These are phyloP conservation scores for Ophiognomonia clavigignenti-juglandacearum DNA, from an alignment of 2,329 filamentous ascomycete genomes.

Conservation along the genomic window DNA sequence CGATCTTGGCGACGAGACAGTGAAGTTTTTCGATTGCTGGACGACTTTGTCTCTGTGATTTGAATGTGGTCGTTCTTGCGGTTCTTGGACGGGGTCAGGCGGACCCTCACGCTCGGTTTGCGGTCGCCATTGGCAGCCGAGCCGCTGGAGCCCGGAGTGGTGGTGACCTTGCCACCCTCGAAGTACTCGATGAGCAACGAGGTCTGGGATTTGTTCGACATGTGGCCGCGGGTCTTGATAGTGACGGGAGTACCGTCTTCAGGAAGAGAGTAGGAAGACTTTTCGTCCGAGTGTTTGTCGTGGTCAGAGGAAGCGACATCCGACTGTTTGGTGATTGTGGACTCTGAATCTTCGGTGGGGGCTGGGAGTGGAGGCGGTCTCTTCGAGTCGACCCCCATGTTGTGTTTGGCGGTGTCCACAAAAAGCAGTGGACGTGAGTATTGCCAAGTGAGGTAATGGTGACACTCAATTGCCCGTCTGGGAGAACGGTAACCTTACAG, in stretches of 20 bases:
- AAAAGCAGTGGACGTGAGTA: conserved; percentile 12
- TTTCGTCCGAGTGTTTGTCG: conserved; percentile 63
- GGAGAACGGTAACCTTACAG: conserved; percentile 6
- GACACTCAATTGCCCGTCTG: conserved; percentile 14
- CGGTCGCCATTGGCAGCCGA: conserved; percentile 45
- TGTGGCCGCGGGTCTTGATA: conserved; percentile 70
- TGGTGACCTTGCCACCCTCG: conserved; percentile 63
- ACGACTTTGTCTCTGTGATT: conserved; percentile 75
- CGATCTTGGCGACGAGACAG: conserved; percentile 41
- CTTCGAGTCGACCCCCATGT: conserved; percentile 52
- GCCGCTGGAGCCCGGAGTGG: conserved; percentile 41
- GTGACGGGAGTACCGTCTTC: conserved; percentile 89
- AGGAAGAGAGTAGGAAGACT: conserved; percentile 73
- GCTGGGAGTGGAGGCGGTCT: conserved; percentile 66
- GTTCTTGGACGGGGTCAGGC: conserved; percentile 74
- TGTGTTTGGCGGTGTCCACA: conserved; percentile 23
- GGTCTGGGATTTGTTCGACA: conserved; percentile 67
- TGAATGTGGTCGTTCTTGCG: conserved; percentile 71
- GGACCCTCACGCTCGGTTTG: conserved; percentile 74
- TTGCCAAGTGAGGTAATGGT: conserved; percentile 16
- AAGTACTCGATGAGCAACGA: conserved; percentile 94
- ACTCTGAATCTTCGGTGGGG: conserved; percentile 66
- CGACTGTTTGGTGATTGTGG: conserved; percentile 51
- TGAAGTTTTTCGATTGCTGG: conserved; percentile 58
- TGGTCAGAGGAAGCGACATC: conserved; percentile 60